A percentile compares a stretch with the other conserved stretches of the same genome.
Conservation (phyloP, 768 basidiomycete species). For the Gymnopilus junonius region DNA sequence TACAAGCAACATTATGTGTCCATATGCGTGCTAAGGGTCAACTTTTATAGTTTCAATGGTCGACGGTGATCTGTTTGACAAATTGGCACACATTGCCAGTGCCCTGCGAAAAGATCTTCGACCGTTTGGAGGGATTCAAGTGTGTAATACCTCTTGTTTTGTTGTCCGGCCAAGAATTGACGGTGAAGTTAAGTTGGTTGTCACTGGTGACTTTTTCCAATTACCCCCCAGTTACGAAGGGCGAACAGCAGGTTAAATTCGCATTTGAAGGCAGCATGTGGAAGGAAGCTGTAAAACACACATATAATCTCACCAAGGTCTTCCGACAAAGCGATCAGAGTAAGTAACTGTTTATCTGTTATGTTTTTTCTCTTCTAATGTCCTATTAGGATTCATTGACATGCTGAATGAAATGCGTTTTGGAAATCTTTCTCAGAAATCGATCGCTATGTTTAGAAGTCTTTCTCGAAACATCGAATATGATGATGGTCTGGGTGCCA, state of each 20-base stretch:
- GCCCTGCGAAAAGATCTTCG: slow-evolving; percentile 59
- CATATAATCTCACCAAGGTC: slow-evolving; percentile 93
- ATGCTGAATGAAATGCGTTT: slow-evolving; percentile 99
- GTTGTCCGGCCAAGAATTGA: not conserved
- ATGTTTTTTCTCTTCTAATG: not conserved
- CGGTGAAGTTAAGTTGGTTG: slow-evolving; percentile 64
- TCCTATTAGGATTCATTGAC: slow-evolving; percentile 76
- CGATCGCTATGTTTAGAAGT: slow-evolving; percentile 70
- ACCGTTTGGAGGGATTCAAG: slow-evolving; percentile 96
- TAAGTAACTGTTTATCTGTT: slow-evolving; percentile 35
- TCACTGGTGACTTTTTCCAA: slow-evolving; percentile 99
- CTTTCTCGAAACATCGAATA: slow-evolving; percentile 77
- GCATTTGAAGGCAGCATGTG: slow-evolving; percentile 90
- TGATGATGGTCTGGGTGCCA: slow-evolving; percentile 83
- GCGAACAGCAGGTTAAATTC: slow-evolving; percentile 67
- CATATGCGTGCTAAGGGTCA: not conserved
- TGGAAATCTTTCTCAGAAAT: slow-evolving; percentile 66
- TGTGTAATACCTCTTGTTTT: slow-evolving; percentile 26
- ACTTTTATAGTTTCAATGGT: slow-evolving; percentile 92
- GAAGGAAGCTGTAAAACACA: slow-evolving; percentile 73
- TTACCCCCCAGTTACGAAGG: slow-evolving; percentile 89
- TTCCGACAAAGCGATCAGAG: slow-evolving; percentile 94
- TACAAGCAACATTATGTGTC: not conserved
- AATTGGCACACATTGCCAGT: slow-evolving; percentile 74
- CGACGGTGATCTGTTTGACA: slow-evolving; percentile 92